Base-by-base conservation (phyloP, 305 asterid genomes). In the Rubia balearica region DNA sequence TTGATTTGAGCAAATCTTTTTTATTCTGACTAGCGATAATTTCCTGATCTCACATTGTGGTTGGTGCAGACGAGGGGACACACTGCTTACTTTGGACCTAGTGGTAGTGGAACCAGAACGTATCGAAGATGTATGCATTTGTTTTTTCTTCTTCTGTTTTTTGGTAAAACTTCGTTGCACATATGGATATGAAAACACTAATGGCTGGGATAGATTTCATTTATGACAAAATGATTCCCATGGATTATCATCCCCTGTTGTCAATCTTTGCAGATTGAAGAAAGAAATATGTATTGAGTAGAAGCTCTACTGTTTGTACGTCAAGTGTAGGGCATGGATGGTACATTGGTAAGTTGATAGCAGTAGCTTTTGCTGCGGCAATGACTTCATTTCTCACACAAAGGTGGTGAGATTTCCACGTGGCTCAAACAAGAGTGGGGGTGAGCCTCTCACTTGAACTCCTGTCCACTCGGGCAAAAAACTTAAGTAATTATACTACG, bases 101-200 rank as follows among this genome's bases (percentile, higher is more conserved):
- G 61, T 71, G 73, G 22, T 3, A 22, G 62, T 51, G 57, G 57
- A 21, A 51, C 57, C 22, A 51, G 57, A 17, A 6, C 30, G 16
- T 72, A 71, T 42, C 67, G 10, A 14, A 60, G 73, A 71, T 76
- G 80, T 76, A 76, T 6, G 80, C 67, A 65, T 45, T 6, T 38
- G 17, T 11, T 38, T 30, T n/a, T 21, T 48, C 57, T 4, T 0
- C n/a, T n/a, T n/a, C n/a, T n/a, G n/a, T 45, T 42, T 41, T 61
- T 45, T 13, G 1, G 49, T 6, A 24, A 42, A 27, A 43, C 5
- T 8, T n/a, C 48, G 46, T 13, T 1, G 74, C 40, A 51, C 21
- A 12, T 51, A 51, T 19, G 41, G 42, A 6, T 24, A 2, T 33
- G 11, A 59, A 49, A 72, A 14, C 42, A 9, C 12, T 40, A 8